These are phyloP conservation scores for Lavandula angustifolia DNA, from an alignment of 257 asterid species.

Conservation along the genomic window DNA sequence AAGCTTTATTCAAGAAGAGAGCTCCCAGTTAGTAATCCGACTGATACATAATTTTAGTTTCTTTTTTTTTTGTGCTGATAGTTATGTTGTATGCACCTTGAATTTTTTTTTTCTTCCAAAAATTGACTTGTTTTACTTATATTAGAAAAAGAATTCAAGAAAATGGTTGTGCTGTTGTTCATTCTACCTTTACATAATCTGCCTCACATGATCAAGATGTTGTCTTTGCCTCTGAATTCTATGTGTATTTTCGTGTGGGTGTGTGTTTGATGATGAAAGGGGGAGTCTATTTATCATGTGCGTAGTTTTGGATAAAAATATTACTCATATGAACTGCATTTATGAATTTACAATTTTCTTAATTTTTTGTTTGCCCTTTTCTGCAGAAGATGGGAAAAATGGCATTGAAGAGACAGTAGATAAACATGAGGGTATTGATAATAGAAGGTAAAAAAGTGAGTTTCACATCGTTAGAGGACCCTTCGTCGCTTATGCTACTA, in stretches of 20 bases:
- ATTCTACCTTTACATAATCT: neutral
- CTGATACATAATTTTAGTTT: neutral
- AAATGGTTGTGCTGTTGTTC: neutral
- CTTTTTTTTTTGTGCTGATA: neutral
- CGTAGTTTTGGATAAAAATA: conserved; percentile 5
- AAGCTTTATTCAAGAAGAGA: conserved; percentile 70
- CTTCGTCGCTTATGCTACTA: conserved; percentile 1
- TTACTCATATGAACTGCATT: neutral
- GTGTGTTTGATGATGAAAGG: neutral
- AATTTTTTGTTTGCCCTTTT: neutral
- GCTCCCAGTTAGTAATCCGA: conserved; percentile 45
- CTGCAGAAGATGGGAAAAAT: conserved; percentile 55
- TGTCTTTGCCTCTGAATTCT: too few relatives aligned
- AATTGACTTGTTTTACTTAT: too few relatives aligned
- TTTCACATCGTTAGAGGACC: conserved; percentile 14
- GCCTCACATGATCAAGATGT: neutral
- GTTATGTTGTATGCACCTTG: conserved; percentile 2
- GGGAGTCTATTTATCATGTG: neutral
- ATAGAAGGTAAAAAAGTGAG: conserved; percentile 76
- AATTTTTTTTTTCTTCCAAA: neutral
- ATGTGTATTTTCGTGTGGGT: neutral
- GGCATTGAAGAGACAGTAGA: conserved; percentile 43
- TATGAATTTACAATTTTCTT: conserved; percentile 13
- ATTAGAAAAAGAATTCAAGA: too few relatives aligned
- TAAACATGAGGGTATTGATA: conserved; percentile 30